Evolutionary conservation across 345 rosid species (phyloP), one percentile per base, ranked within the genome.

Genomic region (Isatis tinctoria): DNA sequence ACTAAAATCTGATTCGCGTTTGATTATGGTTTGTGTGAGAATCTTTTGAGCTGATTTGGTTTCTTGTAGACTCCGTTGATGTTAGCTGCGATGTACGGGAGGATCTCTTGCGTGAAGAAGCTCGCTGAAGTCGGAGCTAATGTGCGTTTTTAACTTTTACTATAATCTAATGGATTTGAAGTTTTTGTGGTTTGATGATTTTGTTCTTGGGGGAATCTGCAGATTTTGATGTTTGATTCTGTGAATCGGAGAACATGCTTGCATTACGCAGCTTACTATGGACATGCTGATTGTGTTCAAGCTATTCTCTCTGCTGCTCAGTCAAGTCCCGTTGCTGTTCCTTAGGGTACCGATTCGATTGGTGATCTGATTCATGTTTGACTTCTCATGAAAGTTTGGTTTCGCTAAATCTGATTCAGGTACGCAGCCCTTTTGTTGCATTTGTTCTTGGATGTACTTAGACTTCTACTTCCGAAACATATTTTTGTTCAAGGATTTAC

Each of bases 41-140:
- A 76, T 51, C 58, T 13, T 27, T 73, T 33, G 54, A 63, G 35
- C 37, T 61, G 73, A 17, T 48, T 40, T 64, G 14, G 6, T 32
- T 32, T 32, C 14, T 1, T 66, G 47, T 64, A 96, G 99, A 89
- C 98, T 74, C 99, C 99, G 12, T 89, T 96, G 52, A 96, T 92
- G 99, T 71, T 96, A 59, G 98, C 99, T 65, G 97, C 98, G 69
- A 96, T 96, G 97, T 86, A 88, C 67, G 99, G 99, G 26, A 96
- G 85, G 81, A 88, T 88, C 75, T 67, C 76, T 28, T 96, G 98
- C 65, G 81, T 96, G 81, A 78, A 85, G 82, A 92, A 84, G 85
- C 93, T 96, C 61, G 78, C 94, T 52, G 90, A 86, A 82, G 96
- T 95, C 16, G 99, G 98, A 61, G 99, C 98, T 78, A 92, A 96